Evolutionary conservation across 768 basidiomycete genomes (phyloP), one percentile per base, ranked within the genome.

Genomic region (Galerina sulciceps): DNA sequence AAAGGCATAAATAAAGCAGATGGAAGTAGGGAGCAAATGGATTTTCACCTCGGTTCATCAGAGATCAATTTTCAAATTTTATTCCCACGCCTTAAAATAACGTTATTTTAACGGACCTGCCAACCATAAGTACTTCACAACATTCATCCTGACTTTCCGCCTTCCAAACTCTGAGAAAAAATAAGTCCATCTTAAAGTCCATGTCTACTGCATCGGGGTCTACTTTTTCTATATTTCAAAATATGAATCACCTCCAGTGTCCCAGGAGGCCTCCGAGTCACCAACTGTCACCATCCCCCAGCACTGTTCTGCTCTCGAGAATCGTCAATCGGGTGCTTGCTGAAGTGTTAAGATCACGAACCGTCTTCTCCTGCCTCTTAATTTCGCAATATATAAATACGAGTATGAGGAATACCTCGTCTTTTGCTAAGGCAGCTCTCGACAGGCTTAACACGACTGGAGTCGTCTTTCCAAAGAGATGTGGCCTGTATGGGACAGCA

Each of bases 401-500:
- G 31, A 79, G 64, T 23, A 78, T 67, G 38, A 79, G 62, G 45
- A 79, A 78, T 3, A 79, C 74, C 58, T 78, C 75, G 58, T 79
- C 78, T 55, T 71, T 75, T 13, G 69, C 69, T 34, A 83, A 65
- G 1, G 79, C 79, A n/a, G 66, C 69, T 35, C 73, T 71, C 23
- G 73, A 75, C 18, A 84, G 65, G 35, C 77, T 72, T 26, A 85
- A 55, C 0, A 70, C 66, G 9, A 79, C 65, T 0, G 81, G 77
- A 43, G 75, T 74, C 17, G 70, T 56, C 60, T 82, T 81, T 23
- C 72, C 73, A 61, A 84, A 82, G 6, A 85, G 67, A 53, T 80
- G 79, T 2, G 81, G 81, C n/a, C 82, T 78, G 52, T 74, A 79
- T 1, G 82, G 78, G 4, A 81, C 78, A 2, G 68, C 64, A 42